These are phyloP conservation scores for Nicotiana tomentosiformis DNA, from an alignment of 257 asterid species.

Conservation along the genomic window DNA sequence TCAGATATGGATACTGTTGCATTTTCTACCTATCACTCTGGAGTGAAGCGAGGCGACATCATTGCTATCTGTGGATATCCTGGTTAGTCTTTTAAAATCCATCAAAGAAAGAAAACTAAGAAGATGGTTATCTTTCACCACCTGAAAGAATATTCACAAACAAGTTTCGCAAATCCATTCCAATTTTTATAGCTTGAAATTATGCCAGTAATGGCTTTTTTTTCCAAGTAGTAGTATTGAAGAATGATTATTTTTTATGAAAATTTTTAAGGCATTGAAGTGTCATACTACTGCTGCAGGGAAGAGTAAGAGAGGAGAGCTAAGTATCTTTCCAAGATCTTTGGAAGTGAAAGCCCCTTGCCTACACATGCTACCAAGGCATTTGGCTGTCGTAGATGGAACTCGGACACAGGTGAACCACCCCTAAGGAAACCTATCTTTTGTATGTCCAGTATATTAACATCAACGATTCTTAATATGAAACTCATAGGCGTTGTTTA, in stretches of 20 bases:
- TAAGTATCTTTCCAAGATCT: slow-evolving; percentile 1
- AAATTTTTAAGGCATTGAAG: background rate
- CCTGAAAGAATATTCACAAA: background rate
- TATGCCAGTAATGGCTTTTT: background rate
- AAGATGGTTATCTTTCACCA: background rate
- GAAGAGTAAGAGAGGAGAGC: slow-evolving; percentile 4
- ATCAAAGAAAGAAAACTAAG: background rate
- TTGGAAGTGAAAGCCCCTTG: background rate
- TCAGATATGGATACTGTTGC: background rate
- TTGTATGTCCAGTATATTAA: background rate
- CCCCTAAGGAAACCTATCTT: background rate
- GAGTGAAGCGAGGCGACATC: slow-evolving; percentile 8
- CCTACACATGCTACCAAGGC: slow-evolving; percentile 9
- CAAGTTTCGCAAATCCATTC: background rate
- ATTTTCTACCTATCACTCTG: slow-evolving; percentile 1
- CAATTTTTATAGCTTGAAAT: background rate
- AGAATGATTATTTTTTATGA: background rate
- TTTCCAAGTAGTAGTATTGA: background rate
- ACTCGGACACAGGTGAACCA: background rate
- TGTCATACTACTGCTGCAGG: background rate
- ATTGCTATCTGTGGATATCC: slow-evolving; percentile 6
- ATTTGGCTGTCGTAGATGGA: background rate
- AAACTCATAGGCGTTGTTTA: background rate
- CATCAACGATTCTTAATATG: background rate
- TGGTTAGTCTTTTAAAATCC: slow-evolving; percentile 2